These are phyloP conservation scores for Eucalyptus albens DNA, from an alignment of 345 rosid species.

Conservation along the genomic window DNA sequence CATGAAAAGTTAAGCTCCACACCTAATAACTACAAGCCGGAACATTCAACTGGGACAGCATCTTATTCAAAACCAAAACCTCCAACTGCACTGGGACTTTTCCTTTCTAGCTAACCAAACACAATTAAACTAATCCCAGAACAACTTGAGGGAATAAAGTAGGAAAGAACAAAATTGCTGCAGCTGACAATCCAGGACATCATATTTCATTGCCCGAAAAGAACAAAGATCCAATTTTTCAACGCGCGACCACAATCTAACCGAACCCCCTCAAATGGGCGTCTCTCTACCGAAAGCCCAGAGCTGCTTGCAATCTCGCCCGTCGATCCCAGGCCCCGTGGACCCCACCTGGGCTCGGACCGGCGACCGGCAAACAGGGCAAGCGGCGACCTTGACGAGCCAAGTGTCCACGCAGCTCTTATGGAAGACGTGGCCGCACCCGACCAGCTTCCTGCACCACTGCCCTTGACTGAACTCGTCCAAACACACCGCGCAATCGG, in stretches of 20 bases:
- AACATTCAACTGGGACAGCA: neutral
- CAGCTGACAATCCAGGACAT: neutral
- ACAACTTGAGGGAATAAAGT: neutral
- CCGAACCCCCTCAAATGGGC: neutral
- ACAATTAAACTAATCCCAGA: neutral
- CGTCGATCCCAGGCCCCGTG: neutral
- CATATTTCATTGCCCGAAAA: neutral
- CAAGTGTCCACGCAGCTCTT: slow-evolving; percentile 71
- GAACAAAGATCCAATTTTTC: neutral
- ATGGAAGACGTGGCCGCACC: slow-evolving; percentile 79
- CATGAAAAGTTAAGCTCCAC: neutral
- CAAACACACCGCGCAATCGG: slow-evolving; percentile 66
- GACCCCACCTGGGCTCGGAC: slow-evolving; percentile 9
- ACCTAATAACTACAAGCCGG: neutral
- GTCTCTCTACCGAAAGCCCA: neutral
- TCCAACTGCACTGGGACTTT: neutral
- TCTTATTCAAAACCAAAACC: neutral
- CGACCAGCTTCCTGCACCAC: slow-evolving; percentile 64
- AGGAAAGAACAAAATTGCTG: neutral
- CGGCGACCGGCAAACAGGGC: slow-evolving; percentile 60
- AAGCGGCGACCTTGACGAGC: slow-evolving; percentile 58
- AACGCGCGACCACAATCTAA: neutral
- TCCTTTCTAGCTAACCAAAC: neutral
- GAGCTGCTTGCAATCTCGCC: neutral
- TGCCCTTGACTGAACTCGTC: slow-evolving; percentile 65